Evolutionary conservation across 2,329 filamentous ascomycete species (phyloP), one percentile per base, ranked within the genome.

Genomic region (Onygenales sp.): DNA sequence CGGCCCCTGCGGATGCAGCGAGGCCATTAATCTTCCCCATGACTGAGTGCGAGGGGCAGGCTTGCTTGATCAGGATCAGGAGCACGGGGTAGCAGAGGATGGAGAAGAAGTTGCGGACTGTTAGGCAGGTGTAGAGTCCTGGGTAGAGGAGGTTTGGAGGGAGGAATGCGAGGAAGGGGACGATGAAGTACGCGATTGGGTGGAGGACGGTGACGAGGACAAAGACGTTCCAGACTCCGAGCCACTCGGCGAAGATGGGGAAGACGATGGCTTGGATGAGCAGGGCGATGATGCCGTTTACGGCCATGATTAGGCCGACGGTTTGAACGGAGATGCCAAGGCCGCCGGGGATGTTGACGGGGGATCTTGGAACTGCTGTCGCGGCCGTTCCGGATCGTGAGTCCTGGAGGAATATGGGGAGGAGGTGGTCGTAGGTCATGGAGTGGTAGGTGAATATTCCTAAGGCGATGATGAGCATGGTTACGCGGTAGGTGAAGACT

Each of bases 361-460:
- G 59, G 70, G 77, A 61, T 51, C 57, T 52, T 32, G 53, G 42
- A 64, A 62, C n/a, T 62, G 54, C 56, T 2, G 65, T 59, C 27
- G 63, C 56, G 17, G 60, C 56, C 1, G 60, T 56, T 27, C 70
- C 58, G 5, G 73, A 65, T 42, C 73, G 68, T 45, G 73, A 65
- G 62, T 95, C 90, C 67, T 96, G 90, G 50, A 95, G 82, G 71
- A 95, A 96, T 55, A 96, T 95, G 6, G 91, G 91, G 52, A 95
- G 77, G 0, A 96, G 79, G 66, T 95, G 88, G 64, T 96, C 92
- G 70, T 88, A 96, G 0, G 87, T 90, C 90, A 96, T 96, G 39
- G 86, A 89, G 70, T 96, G 91, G 67, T 95, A 95, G 4, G 89
- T 93, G 72, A 95, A 95, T 58, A 96, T 88, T 44, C 86, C 88